Conservation (phyloP, 23 red algal species). For the Chondrus crispus region DNA sequence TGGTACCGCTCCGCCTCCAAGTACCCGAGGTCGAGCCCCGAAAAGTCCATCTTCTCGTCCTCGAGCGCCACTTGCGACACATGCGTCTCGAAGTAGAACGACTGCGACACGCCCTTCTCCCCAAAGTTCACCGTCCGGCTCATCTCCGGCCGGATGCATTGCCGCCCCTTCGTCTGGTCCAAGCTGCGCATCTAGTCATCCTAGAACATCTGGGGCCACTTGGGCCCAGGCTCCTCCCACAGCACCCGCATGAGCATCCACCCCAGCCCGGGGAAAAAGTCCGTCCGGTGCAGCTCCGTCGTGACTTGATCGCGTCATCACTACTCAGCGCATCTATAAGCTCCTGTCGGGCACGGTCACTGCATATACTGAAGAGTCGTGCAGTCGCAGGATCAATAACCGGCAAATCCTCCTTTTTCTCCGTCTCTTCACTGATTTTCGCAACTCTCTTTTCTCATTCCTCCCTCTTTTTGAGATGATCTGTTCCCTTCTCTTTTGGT, state of each 20-base stretch:
- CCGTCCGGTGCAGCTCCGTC: conserved; percentile 68
- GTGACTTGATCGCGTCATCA: not conserved
- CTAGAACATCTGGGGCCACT: conserved; percentile 64
- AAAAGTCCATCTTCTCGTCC: conserved; percentile 20
- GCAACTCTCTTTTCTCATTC: not conserved
- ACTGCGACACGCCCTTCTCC: conserved; percentile 40
- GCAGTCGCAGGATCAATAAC: not conserved
- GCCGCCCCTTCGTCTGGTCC: conserved; percentile 28
- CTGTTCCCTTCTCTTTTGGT: conserved; percentile 41
- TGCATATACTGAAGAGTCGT: not conserved
- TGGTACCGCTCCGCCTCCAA: conserved; percentile 23
- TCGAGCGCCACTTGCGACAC: conserved; percentile 30
- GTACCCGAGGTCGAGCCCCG: conserved; percentile 18
- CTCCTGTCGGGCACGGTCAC: not conserved
- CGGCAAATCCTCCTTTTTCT: not conserved
- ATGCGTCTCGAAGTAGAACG: conserved; percentile 48
- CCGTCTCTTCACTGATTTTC: no score
- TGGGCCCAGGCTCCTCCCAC: conserved; percentile 43
- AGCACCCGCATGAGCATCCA: conserved; percentile 59
- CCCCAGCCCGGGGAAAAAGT: conserved; percentile 74
- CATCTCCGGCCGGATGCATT: conserved; percentile 67
- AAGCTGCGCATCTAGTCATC: conserved; percentile 63
- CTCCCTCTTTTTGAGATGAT: conserved; percentile 35
- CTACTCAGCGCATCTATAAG: not conserved
- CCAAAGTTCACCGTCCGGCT: conserved; percentile 72